Base-by-base conservation (phyloP, 768 basidiomycete species). In the Termitomyces sp. region DNA sequence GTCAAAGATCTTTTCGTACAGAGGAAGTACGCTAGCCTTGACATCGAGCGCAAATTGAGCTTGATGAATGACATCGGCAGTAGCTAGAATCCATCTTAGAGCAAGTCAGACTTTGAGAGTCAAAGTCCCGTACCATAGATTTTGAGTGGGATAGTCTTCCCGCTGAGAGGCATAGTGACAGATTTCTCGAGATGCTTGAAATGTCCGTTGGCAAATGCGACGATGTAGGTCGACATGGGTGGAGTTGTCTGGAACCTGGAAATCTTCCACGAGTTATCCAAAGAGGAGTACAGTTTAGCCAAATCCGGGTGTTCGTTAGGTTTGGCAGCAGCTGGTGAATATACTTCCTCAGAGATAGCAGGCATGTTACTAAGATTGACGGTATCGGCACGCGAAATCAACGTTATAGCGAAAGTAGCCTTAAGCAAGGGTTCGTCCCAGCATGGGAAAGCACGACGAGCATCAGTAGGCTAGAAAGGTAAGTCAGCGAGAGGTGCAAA, bases 401-500 rank as follows among this genome's bases (percentile, higher is more conserved):
- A 76, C 13, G 86, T 87, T 56, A 94, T 73, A 0, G 79, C 64
- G 66, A 88, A 91, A 2, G 87, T 93, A 0, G 94, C 88, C 69
- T 98, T 98, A 61, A 95, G 76, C 35, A 83, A 77, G 15, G 95
- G 96, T 66, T 97, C 94, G 66, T 97, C 95, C 91, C 91, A 96
- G 73, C 88, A 91, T 25, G 91, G 91, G 68, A 92, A 90, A 6
- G 88, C 83, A 39, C 83, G 79, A 47, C 94, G 77, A 9, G 95
- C 94, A 56, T 86, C 86, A 38, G 91, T 96, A 36, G 94, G 86
- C 87, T 96, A 59, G 32, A 31, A 36, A 42, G 42, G 31, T 40
- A 39, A 50, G 47, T 47, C 57, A 53, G 25, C 25, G 43, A 18
- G 52, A 2, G 40, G n/a, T 50, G 38, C 27, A n/a, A 36, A 44